Base-by-base conservation (phyloP, 768 basidiomycete species). In the Steccherinum ochraceum region DNA sequence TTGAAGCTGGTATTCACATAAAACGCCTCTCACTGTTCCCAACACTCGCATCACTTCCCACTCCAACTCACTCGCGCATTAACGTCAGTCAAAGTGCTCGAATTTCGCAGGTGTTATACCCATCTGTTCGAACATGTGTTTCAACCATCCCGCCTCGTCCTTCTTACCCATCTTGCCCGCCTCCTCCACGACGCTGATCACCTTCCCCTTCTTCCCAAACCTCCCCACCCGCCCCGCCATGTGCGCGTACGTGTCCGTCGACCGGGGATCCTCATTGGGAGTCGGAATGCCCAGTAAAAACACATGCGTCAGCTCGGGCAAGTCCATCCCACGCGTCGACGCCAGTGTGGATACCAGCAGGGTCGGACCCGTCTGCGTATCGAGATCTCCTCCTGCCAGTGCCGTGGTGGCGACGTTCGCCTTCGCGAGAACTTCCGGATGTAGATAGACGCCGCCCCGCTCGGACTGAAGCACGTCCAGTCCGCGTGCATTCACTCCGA, bases 211-310 rank as follows among this genome's bases (percentile, higher is more conserved):
- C 40, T 77, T 65, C 42, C 83, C 82, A 62, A 86, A 84, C 52
- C 87, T 75, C 19, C 87, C 86, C n/a, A 83, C 84, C 12, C 88
- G 79, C 12, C 89, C 88, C 4, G 84, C 80, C 40, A 83, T 67
- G 58, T 90, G 88, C 56, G 82, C 53, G 62, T 90, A 90, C 39
- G 71, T 72, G 56, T 85, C 83, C 35, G 79, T 76, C 11, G 68
- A 66, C 56, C 65, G 68, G 24, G 71, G 75, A 52, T 77, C 75
- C 4, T 79, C 76, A n/a, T n/a, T n/a, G n/a, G n/a, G n/a, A n/a
- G n/a, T n/a, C 7, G 30, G 30, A 2, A 84, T 67, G 3, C 86
- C 86, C 42, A 85, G 66, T 46, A 89, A 69, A 63, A 91, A 89
- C 18, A 90, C 87, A 61, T 89, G 88, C 44, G 78, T 78, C 58